Evolutionary conservation across 2,329 filamentous ascomycete species (phyloP).

Genomic region (Ophiostoma tasmaniense): DNA sequence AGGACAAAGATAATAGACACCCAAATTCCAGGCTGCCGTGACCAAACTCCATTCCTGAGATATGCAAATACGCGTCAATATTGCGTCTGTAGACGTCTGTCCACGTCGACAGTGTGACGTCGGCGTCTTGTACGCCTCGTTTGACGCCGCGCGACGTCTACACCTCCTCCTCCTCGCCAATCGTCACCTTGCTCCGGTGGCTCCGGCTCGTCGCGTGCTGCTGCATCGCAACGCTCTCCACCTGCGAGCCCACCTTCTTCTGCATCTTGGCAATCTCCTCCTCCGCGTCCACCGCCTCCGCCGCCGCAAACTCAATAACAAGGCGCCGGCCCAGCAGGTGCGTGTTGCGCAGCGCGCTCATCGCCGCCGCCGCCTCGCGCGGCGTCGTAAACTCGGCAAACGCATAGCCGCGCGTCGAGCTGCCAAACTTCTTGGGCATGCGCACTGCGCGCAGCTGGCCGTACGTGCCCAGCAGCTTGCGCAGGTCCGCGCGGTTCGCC

Average conservation of each 20-base stretch:
- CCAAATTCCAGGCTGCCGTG: neutral
- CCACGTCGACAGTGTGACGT: too few relatives aligned
- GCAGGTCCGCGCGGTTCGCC: slow-evolving; percentile 84
- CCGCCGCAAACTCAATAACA: slow-evolving; percentile 84
- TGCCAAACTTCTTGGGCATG: slow-evolving; percentile 90
- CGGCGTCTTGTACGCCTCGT: too few relatives aligned
- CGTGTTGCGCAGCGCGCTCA: slow-evolving; percentile 84
- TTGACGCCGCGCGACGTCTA: neutral
- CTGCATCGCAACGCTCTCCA: slow-evolving; percentile 83
- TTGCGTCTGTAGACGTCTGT: too few relatives aligned
- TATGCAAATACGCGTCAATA: neutral
- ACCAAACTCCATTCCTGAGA: slow-evolving; percentile 2
- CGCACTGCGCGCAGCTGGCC: slow-evolving; percentile 88
- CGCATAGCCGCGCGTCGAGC: slow-evolving; percentile 80
- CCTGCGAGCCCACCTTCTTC: slow-evolving; percentile 84
- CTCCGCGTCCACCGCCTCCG: slow-evolving; percentile 83
- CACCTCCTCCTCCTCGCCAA: slow-evolving; percentile 60
- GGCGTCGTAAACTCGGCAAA: slow-evolving; percentile 81
- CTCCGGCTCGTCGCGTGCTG: slow-evolving; percentile 67
- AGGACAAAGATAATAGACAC: neutral
- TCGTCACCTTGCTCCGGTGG: slow-evolving; percentile 77
- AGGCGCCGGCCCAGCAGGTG: slow-evolving; percentile 85
- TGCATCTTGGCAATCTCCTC: slow-evolving; percentile 96
- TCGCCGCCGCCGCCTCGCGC: slow-evolving; percentile 79
- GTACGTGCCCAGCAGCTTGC: slow-evolving; percentile 77